Conservation (phyloP, 2,329 filamentous ascomycete species). For the Acephala macrosclerotiorum region DNA sequence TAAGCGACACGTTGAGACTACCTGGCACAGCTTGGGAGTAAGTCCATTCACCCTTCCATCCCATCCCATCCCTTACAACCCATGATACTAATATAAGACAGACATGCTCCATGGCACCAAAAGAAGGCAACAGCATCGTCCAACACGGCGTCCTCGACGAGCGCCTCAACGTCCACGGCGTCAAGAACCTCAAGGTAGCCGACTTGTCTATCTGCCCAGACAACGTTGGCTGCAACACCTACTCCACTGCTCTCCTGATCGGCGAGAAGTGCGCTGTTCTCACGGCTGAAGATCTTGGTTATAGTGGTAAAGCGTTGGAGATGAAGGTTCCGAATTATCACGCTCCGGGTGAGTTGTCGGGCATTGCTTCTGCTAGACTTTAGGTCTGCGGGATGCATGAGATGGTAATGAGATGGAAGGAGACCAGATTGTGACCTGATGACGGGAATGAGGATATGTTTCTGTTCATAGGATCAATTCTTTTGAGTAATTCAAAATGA, state of each 20-base stretch:
- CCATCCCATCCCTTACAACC: too few relatives aligned
- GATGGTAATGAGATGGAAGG: not conserved
- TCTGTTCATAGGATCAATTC: not conserved
- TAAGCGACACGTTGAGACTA: conserved; percentile 62
- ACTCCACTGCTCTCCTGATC: conserved; percentile 52
- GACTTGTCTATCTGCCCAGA: conserved; percentile 48
- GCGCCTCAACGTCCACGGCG: conserved; percentile 49
- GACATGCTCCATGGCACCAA: conserved; percentile 54
- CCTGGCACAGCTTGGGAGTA: conserved; percentile 48
- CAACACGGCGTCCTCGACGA: conserved; percentile 54
- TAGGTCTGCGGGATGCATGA: conserved; percentile 14
- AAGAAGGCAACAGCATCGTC: conserved; percentile 74
- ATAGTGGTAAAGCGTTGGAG: conserved; percentile 68
- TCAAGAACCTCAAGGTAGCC: conserved; percentile 51
- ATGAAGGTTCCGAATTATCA: conserved; percentile 77
- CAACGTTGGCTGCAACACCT: conserved; percentile 54
- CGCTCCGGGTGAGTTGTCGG: conserved; percentile 55
- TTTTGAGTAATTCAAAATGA: not conserved
- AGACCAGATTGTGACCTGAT: conserved; percentile 1
- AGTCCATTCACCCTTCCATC: conserved; percentile 33
- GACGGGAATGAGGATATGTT: not conserved
- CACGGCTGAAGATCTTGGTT: conserved; percentile 49
- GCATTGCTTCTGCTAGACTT: conserved; percentile 32
- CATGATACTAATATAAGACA: conserved; percentile 7
- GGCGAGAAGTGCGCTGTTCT: conserved; percentile 51